Percentiles rank a stretch among this genome's conserved stretches.
These are phyloP conservation scores for Sporothrix mexicana DNA, from an alignment of 2,329 filamentous ascomycete genomes.

Conservation along the genomic window DNA sequence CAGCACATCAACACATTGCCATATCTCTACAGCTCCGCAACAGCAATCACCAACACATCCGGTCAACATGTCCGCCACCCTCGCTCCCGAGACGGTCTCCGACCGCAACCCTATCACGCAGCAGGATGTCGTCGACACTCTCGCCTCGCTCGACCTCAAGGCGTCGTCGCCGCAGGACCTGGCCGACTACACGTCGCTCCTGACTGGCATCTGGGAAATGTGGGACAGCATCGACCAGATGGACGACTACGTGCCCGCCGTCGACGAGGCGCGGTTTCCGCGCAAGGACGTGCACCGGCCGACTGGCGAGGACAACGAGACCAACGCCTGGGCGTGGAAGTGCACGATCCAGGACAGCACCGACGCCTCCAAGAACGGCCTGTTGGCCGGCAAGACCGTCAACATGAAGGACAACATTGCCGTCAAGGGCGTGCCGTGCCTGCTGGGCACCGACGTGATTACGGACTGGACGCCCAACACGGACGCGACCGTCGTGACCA, in stretches of 20 bases:
- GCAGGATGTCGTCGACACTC: constrained; percentile 20
- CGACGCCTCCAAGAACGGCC: constrained; percentile 46
- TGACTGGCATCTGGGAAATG: constrained; percentile 18
- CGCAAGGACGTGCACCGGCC: constrained; percentile 39
- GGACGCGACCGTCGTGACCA: constrained; percentile 48
- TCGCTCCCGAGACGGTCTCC: constrained; percentile 28
- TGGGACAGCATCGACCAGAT: constrained; percentile 37
- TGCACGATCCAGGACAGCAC: constrained; percentile 38
- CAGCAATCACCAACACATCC: too few relatives aligned
- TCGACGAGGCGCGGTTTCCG: constrained; percentile 32
- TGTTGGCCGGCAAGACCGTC: constrained; percentile 73
- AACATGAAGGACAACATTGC: constrained; percentile 78
- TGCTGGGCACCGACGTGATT: constrained; percentile 53
- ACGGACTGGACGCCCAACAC: constrained; percentile 64
- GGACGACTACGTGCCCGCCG: constrained; percentile 40
- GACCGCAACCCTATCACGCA: constrained; percentile 25
- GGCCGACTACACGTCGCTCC: constrained; percentile 17
- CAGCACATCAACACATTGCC: too few relatives aligned
- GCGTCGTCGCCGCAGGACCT: constrained; percentile 2
- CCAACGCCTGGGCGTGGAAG: constrained; percentile 43
- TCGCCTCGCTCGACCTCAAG: not conserved
- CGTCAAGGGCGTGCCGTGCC: constrained; percentile 64
- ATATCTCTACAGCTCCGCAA: too few relatives aligned
- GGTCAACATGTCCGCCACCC: constrained; percentile 21
- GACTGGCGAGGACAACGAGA: constrained; percentile 37